Conservation (phyloP, 2,329 filamentous ascomycete species). For the Penicillium concentricum region DNA sequence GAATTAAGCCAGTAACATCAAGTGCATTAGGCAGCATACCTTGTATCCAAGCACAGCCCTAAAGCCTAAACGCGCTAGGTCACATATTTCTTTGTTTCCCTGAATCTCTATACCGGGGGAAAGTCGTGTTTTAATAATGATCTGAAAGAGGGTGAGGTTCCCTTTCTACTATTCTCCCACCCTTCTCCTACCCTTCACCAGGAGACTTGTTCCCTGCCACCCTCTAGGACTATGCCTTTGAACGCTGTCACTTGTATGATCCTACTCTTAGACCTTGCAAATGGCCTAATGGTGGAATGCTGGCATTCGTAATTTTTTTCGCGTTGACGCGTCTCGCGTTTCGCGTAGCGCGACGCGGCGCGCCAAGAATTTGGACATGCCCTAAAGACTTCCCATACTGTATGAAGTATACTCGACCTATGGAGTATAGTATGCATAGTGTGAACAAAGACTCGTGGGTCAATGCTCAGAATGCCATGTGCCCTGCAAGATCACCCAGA, state of each 20-base stretch:
- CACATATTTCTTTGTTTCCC: neutral
- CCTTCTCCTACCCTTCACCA: constrained; percentile 12
- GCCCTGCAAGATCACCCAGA: neutral
- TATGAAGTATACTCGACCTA: neutral
- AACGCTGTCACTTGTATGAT: neutral
- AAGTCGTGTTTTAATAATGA: constrained; percentile 18
- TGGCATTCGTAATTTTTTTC: neutral
- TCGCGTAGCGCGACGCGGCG: neutral
- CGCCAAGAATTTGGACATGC: neutral
- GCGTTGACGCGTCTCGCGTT: constrained; percentile 1
- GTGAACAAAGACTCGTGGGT: neutral
- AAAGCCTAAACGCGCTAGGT: neutral
- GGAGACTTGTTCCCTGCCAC: constrained; percentile 12
- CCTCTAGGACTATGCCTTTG: constrained; percentile 4
- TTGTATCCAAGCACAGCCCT: neutral
- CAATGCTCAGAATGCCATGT: constrained; percentile 11
- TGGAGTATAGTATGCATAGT: neutral
- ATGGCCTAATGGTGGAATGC: neutral
- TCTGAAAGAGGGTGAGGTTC: constrained; percentile 1
- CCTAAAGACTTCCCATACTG: neutral
- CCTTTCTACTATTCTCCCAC: neutral
- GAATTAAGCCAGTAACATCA: constrained; percentile 1
- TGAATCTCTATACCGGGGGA: constrained; percentile 1
- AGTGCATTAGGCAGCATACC: constrained; percentile 6
- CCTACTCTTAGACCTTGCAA: neutral